phyloP scores from a whole-genome alignment of 371 early-diverging fungal species.

The Batkoa obscura region DNA sequence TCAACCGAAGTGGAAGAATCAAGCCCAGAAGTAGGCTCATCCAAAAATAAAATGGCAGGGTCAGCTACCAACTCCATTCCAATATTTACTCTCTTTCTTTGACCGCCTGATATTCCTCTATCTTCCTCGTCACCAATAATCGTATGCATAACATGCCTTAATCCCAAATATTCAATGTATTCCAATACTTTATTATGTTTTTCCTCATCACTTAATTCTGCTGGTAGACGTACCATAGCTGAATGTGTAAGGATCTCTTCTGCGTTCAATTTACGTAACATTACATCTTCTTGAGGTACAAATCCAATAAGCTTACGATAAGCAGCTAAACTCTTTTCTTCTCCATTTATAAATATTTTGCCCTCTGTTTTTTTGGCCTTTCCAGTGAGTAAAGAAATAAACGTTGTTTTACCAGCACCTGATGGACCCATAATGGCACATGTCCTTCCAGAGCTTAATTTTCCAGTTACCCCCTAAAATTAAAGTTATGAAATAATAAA shows the following conservation, averaged over 20 bases:
- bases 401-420: constrained; percentile 55
- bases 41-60: constrained; percentile 76
- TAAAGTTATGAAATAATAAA: neutral
- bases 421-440: constrained; percentile 52
- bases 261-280: constrained; percentile 39
- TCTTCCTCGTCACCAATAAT: constrained; percentile 39
- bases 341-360: constrained; percentile 37
- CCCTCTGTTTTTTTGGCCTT: constrained; percentile 36
- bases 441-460: constrained; percentile 23
- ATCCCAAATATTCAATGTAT: constrained; percentile 32
- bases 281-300: constrained; percentile 49
- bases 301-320: constrained; percentile 45
- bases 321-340: constrained; percentile 24
- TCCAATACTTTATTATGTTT: constrained; percentile 33
- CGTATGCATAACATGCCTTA: constrained; percentile 35
- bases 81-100: constrained; percentile 66
- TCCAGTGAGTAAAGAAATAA: constrained; percentile 33
- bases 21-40: constrained; percentile 83
- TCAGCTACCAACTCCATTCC: constrained; percentile 69
- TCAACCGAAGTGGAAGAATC: constrained; percentile 53
- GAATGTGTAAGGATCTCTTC: constrained; percentile 32
- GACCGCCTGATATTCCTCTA: constrained; percentile 73
- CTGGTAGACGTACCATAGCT: constrained; percentile 44
- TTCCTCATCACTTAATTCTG: constrained; percentile 16
- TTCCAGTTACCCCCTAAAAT: constrained; percentile 23